Evolutionary conservation across 441 rosid genomes (phyloP).

Genomic region (Theobroma grandiflorum): DNA sequence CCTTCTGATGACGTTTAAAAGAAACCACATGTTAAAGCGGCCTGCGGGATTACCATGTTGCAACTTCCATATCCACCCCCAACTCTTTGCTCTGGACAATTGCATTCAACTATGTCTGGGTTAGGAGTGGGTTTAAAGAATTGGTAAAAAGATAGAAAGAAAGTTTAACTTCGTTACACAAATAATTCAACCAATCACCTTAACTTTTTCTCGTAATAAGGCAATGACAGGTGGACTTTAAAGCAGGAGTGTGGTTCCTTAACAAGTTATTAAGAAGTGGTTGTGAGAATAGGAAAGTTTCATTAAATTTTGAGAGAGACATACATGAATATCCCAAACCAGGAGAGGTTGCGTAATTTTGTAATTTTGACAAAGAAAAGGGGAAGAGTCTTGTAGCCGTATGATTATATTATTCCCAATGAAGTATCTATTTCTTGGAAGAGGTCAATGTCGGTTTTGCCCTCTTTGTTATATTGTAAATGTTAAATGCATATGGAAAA

Average conservation of each 20-base stretch:
- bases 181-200: background rate
- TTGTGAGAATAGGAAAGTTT: background rate
- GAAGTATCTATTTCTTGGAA: background rate
- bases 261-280: background rate
- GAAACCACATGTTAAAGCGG: slow-evolving; percentile 15
- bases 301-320: background rate
- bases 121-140: background rate
- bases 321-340: no score
- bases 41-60: background rate
- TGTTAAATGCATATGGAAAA: background rate
- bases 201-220: background rate
- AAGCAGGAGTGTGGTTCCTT: background rate
- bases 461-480: background rate
- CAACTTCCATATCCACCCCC: background rate
- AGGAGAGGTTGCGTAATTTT: no score
- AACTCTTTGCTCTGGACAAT: background rate
- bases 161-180: background rate
- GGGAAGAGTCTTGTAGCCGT: no score
- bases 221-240: background rate
- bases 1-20: slow-evolving; percentile 5
- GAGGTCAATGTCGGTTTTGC: background rate
- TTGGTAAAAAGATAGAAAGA: no score
- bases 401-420: no score
- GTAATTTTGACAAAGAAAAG: background rate
- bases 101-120: background rate